phyloP scores from a whole-genome alignment of 805 yeast species.

The Lipomyces oligophaga region DNA sequence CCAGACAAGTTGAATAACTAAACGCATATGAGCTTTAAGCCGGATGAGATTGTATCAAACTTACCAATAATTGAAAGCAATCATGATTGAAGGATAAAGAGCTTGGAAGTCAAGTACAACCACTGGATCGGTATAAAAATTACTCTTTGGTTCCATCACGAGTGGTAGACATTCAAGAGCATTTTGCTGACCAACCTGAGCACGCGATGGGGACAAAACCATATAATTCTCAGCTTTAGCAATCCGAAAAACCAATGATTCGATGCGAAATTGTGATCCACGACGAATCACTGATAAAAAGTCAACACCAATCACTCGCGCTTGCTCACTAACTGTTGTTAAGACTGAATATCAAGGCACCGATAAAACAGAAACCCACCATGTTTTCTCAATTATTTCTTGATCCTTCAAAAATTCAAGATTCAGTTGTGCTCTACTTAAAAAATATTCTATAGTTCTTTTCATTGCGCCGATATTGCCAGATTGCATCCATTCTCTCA shows the following conservation, averaged over 20 bases:
- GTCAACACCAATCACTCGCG: constrained; percentile 83
- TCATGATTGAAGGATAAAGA: constrained; percentile 84
- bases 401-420: constrained; percentile 52
- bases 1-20: constrained; percentile 43
- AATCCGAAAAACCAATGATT: constrained; percentile 70
- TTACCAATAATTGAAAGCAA: constrained; percentile 83
- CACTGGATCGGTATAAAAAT: constrained; percentile 81
- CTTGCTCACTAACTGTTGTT: constrained; percentile 55
- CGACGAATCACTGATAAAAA: constrained; percentile 81
- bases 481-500: constrained; percentile 48
- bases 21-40: background rate
- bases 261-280: constrained; percentile 94
- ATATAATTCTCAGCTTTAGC: constrained; percentile 73
- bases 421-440: constrained; percentile 45
- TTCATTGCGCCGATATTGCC: constrained; percentile 31
- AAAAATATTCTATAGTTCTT: constrained; percentile 47
- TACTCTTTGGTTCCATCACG: constrained; percentile 87
- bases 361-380: constrained; percentile 30
- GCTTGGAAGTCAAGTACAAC: constrained; percentile 92
- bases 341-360: background rate
- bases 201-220: constrained; percentile 71
- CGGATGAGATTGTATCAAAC: background rate
- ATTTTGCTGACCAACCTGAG: constrained; percentile 76
- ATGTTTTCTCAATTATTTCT: constrained; percentile 59
- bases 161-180: constrained; percentile 85